phyloP scores from a whole-genome alignment of 2,329 filamentous ascomycete genomes.

The Nothophaeocryptopus gaeumannii region DNA sequence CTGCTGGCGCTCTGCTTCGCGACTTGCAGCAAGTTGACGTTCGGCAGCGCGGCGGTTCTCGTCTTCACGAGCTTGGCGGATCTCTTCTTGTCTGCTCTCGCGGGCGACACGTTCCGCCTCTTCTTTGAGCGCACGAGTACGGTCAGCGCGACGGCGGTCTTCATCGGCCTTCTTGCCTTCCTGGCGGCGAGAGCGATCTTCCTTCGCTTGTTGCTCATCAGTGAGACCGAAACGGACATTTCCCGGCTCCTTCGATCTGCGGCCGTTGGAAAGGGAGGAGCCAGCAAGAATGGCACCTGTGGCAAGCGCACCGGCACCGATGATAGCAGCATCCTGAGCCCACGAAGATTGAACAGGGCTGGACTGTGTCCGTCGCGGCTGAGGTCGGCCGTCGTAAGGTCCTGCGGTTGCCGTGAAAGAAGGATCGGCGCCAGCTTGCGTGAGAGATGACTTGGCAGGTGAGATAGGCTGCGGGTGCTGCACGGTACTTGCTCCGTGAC shows the following conservation, averaged over 20 bases:
- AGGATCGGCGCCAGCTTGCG: slow-evolving; percentile 18
- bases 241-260: slow-evolving; percentile 30
- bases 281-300: slow-evolving; percentile 35
- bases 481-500: slow-evolving; percentile 65
- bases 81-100: slow-evolving; percentile 28
- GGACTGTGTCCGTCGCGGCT: slow-evolving; percentile 36
- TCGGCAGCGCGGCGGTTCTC: slow-evolving; percentile 27
- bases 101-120: slow-evolving; percentile 31
- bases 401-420: slow-evolving; percentile 12
- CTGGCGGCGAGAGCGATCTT: slow-evolving; percentile 39
- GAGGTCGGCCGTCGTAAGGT: slow-evolving; percentile 10
- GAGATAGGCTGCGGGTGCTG: slow-evolving; percentile 79
- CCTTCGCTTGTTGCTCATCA: slow-evolving; percentile 54
- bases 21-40: slow-evolving; percentile 11
- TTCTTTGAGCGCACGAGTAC: slow-evolving; percentile 35
- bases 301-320: slow-evolving; percentile 42
- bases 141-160: slow-evolving; percentile 32
- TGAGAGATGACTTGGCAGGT: slow-evolving; percentile 53
- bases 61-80: slow-evolving; percentile 26
- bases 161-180: slow-evolving; percentile 32
- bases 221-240: slow-evolving; percentile 58
- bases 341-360: slow-evolving; percentile 25
- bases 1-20: slow-evolving; percentile 17
- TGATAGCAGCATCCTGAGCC: slow-evolving; percentile 41
- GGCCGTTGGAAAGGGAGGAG: slow-evolving; percentile 20